phyloP scores from a whole-genome alignment of 139 green algal genomes.

The Volvox africanus region DNA sequence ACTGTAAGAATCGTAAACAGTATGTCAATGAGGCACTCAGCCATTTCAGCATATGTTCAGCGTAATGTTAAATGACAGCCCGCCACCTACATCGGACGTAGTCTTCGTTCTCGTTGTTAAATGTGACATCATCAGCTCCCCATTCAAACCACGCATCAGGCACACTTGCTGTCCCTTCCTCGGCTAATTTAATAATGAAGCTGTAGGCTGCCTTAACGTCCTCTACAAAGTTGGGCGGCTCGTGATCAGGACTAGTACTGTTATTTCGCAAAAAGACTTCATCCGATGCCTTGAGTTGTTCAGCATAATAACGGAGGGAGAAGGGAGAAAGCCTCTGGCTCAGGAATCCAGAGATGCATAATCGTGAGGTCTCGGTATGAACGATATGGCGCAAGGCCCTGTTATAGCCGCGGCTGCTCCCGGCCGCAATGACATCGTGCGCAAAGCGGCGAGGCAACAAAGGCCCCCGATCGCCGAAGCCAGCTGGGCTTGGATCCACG shows the following conservation, averaged over 20 bases:
- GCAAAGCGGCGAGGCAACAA: slow-evolving; percentile 32
- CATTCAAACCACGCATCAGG: slow-evolving; percentile 14
- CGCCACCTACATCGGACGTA: not conserved
- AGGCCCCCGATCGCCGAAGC: slow-evolving; percentile 1
- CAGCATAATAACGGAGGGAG: not conserved
- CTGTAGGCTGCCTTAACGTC: not conserved
- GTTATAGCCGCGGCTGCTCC: not conserved
- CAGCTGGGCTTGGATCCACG: not conserved
- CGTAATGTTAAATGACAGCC: not conserved
- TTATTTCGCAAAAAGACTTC: not conserved
- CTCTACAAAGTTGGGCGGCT: slow-evolving; percentile 34
- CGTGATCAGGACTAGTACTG: slow-evolving; percentile 16
- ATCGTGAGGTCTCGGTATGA: not conserved
- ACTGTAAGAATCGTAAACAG: too few species aligned
- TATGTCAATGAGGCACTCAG: too few species aligned
- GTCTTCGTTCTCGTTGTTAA: not conserved
- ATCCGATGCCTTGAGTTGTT: not conserved
- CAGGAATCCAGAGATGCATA: not conserved
- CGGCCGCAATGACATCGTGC: not conserved
- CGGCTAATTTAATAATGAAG: not conserved
- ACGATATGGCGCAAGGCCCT: not conserved
- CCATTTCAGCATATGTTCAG: not conserved
- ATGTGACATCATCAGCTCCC: not conserved
- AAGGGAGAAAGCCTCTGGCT: not conserved
- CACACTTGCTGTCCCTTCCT: not conserved